Conservation (phyloP, 108 stramenopile genomes). For the Chaetoceros tenuissimus region DNA sequence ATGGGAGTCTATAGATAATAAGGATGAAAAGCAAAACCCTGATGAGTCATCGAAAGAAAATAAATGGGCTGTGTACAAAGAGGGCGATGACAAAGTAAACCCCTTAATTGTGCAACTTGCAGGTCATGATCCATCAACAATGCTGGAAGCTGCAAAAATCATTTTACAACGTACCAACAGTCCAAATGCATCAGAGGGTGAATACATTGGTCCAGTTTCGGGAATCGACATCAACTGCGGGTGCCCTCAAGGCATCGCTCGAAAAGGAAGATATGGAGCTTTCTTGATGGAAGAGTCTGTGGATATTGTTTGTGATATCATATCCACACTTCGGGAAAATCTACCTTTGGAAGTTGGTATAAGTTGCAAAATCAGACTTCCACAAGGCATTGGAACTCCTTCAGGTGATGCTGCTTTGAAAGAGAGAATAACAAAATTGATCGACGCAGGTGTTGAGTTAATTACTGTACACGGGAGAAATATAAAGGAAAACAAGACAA, state of each 20-base stretch:
- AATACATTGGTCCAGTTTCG: slow-evolving; percentile 25
- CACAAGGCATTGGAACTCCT: too few relatives aligned
- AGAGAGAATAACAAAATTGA: slow-evolving; percentile 43
- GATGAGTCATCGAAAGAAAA: slow-evolving; percentile 3
- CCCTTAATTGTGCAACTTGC: slow-evolving; percentile 88
- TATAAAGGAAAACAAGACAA: slow-evolving; percentile 81
- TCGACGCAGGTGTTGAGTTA: slow-evolving; percentile 78
- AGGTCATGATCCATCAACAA: slow-evolving; percentile 73
- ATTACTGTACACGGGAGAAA: slow-evolving; percentile 96
- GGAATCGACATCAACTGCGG: slow-evolving; percentile 80
- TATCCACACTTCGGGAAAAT: slow-evolving; percentile 38
- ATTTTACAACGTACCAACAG: slow-evolving; percentile 45
- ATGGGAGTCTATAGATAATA: slow-evolving; percentile 10
- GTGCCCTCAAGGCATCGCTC: slow-evolving; percentile 77
- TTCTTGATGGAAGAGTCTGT: slow-evolving; percentile 67
- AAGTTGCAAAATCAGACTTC: slow-evolving; percentile 76
- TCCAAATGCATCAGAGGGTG: slow-evolving; percentile 18
- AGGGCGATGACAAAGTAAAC: slow-evolving; percentile 15
- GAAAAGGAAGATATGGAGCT: slow-evolving; percentile 75
- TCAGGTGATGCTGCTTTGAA: slow-evolving; percentile 25
- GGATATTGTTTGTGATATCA: slow-evolving; percentile 35
- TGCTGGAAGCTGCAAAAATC: slow-evolving; percentile 70
- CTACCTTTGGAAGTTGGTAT: slow-evolving; percentile 44
- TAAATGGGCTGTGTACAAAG: not conserved
- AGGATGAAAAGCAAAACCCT: slow-evolving; percentile 13